Base-by-base conservation (phyloP, 2,329 filamentous ascomycete genomes). In the Arthrobotrys sinensis region DNA sequence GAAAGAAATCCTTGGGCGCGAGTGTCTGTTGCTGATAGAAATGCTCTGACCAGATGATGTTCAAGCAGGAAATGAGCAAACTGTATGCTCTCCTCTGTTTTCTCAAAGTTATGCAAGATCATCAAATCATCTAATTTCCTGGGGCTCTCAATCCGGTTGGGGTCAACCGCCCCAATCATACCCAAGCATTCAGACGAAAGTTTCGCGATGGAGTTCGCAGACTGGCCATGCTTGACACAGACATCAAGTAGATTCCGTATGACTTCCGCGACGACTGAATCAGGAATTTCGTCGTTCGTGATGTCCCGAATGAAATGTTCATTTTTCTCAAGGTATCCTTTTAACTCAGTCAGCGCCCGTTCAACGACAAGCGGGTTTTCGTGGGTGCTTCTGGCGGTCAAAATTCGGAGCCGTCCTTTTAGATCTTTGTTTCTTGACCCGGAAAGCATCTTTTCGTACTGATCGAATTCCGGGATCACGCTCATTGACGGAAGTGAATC, bases 1-100 rank as follows among this genome's bases (percentile, higher is more conserved):
- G 95, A 95, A 16, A 99, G 87, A 83, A 96, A 97, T 0, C 94
- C 94, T 84, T 98, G 96, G 4, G 94, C 88, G 80, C 90, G 91
- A 1, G 94, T 92, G 83, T 97, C 96, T 0, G 92, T 96, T 0
- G 93, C 92, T 0, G 95, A 97, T 50, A 97, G 86, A 82, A 99
- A 99, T 0, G 94, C 92, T 78, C 94, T 94, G 28, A 98, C 93
- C 10, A 99, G 86, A 6, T 97, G 91, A 82, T 96, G 89, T 82
- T 97, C 91, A 14, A 99, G 87, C 55, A 97, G 87, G 82, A 94
- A 94, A 46, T 96, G 87, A 6, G 93, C 90, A 84, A 98, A 99
- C 79, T 96, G 90, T 14, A 93, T 91, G 0, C 91, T 92, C 83
- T 99, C 95, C 63, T 89, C 89, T 14, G 89, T 87, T 53, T 89